Conservation (phyloP, 75 land plant species). For the Isoetes taiwanensis region DNA sequence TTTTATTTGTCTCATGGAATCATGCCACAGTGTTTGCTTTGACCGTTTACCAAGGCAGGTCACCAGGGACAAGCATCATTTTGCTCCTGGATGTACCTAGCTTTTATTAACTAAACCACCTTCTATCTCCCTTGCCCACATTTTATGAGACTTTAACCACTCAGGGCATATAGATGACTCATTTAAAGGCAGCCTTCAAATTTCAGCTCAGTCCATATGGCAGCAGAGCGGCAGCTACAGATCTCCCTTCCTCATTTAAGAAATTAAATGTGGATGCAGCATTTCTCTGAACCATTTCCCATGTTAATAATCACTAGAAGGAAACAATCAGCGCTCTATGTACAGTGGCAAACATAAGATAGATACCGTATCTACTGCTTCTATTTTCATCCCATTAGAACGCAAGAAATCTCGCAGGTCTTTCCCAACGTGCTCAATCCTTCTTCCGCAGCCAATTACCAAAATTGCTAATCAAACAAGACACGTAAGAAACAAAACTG, state of each 20-base stretch:
- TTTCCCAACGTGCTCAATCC: constrained; percentile 37
- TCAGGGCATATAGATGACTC: too few species aligned
- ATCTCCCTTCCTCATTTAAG: constrained; percentile 75
- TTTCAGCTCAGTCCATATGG: too few species aligned
- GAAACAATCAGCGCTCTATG: not conserved
- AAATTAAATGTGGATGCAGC: constrained; percentile 82
- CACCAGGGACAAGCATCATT: too few species aligned
- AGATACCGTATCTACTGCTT: constrained; percentile 61
- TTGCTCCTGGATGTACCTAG: too few species aligned
- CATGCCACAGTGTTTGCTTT: too few species aligned
- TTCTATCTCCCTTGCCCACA: too few species aligned
- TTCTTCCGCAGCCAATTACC: constrained; percentile 61
- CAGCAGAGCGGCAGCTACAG: constrained; percentile 67
- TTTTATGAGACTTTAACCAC: too few species aligned
- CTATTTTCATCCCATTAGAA: constrained; percentile 71
- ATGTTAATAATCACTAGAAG: not conserved
- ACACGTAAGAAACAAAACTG: not conserved
- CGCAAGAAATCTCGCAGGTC: constrained; percentile 52
- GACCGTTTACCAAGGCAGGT: too few species aligned
- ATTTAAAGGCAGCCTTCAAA: too few species aligned
- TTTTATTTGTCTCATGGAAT: too few species aligned
- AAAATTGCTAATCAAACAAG: constrained; percentile 25
- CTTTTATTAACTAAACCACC: too few species aligned
- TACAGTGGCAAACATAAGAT: not conserved
- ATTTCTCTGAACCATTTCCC: constrained; percentile 42